Percentiles rank a stretch among this genome's conserved stretches.
phyloP scores from a whole-genome alignment of 192 early-diverging fungal species.

The Rhizoclosmatium globosum region DNA sequence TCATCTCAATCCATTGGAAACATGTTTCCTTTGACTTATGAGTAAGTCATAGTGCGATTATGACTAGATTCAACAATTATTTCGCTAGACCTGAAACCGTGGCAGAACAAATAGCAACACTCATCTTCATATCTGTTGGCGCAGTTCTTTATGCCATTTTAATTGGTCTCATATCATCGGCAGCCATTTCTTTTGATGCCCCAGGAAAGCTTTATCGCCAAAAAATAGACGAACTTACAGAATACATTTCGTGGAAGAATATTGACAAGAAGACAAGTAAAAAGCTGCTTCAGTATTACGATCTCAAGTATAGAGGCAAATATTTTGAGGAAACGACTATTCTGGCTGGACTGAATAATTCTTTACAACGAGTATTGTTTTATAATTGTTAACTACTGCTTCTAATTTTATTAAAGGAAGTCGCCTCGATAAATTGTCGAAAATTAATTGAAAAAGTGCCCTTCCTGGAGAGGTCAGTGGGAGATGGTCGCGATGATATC shows the following conservation, averaged over 20 bases:
- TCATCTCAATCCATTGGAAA: conserved; percentile 1
- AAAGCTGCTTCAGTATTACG: conserved; percentile 41
- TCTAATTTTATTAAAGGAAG: conserved; percentile 25
- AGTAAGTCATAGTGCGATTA: background rate
- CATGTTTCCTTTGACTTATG: background rate
- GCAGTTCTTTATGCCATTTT: conserved; percentile 26
- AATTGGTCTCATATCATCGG: conserved; percentile 28
- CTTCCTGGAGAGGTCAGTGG: conserved; percentile 35
- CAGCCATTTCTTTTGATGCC: conserved; percentile 23
- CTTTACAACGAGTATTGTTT: conserved; percentile 17
- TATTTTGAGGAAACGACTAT: conserved; percentile 39
- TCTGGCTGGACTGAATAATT: conserved; percentile 39
- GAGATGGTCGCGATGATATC: conserved; percentile 44
- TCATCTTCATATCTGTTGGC: background rate
- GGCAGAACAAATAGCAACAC: conserved; percentile 11
- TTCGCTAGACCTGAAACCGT: background rate
- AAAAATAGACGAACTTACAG: conserved; percentile 45
- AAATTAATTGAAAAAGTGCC: conserved; percentile 46
- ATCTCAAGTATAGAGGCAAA: conserved; percentile 13
- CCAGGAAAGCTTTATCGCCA: conserved; percentile 16
- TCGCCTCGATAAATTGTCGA: conserved; percentile 33
- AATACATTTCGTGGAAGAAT: conserved; percentile 40
- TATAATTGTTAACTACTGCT: background rate
- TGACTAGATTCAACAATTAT: background rate
- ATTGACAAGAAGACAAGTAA: conserved; percentile 7